phyloP scores from a whole-genome alignment of 2,329 filamentous ascomycete species.

The Helotiales sp. region DNA sequence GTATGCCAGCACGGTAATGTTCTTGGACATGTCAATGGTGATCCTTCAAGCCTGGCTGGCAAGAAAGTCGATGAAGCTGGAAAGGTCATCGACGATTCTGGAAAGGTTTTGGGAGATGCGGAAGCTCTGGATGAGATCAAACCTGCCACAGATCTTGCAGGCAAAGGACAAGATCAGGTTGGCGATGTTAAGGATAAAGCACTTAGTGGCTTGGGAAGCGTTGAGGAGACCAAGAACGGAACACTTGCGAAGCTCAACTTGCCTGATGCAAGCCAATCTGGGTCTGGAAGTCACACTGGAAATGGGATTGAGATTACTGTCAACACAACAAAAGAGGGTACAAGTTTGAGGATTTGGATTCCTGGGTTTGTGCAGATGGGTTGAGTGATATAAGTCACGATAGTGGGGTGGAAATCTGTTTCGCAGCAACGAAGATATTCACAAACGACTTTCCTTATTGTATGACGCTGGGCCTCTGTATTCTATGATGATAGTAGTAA shows the following conservation, averaged over 20 bases:
- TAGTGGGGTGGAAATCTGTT: neutral
- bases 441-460: too few species aligned
- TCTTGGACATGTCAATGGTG: constrained; percentile 6
- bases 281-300: neutral
- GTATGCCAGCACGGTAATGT: neutral
- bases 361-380: constrained; percentile 20
- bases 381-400: neutral
- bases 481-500: too few species aligned
- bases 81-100: constrained; percentile 12
- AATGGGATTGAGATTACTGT: constrained; percentile 29
- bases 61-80: constrained; percentile 15
- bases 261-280: neutral
- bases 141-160: neutral
- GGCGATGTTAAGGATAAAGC: neutral
- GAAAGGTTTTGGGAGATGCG: constrained; percentile 11
- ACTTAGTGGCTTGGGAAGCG: neutral
- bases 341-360: constrained; percentile 29
- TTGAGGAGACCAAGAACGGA: neutral
- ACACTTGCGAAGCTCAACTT: constrained; percentile 5
- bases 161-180: neutral
- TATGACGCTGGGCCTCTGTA: too few species aligned
- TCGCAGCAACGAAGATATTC: too few species aligned
- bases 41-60: constrained; percentile 4
- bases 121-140: too few species aligned
- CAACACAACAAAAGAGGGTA: constrained; percentile 29